phyloP scores from a whole-genome alignment of 1,139 yeast species.

The Blastobotrys serpentis region DNA sequence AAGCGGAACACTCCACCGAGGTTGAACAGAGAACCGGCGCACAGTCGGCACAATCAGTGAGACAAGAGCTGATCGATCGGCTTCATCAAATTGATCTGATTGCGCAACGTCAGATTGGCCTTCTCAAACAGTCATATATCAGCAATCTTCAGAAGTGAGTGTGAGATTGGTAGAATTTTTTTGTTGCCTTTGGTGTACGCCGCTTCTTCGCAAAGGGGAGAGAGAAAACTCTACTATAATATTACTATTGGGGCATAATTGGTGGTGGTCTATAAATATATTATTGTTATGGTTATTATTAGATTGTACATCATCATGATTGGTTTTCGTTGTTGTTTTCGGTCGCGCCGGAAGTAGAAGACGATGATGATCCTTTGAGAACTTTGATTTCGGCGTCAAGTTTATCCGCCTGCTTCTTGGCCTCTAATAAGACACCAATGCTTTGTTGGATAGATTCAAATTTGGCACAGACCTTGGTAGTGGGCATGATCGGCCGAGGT shows the following conservation, averaged over 20 bases:
- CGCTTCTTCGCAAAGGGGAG: too few species aligned
- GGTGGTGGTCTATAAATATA: too few species aligned
- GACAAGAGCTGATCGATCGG: background rate
- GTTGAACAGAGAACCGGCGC: background rate
- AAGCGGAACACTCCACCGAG: background rate
- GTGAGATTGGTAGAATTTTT: too few species aligned
- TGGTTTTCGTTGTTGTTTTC: background rate
- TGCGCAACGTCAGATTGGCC: background rate
- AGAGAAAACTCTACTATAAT: too few species aligned
- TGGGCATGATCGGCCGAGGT: slow-evolving; percentile 81
- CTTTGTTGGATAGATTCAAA: slow-evolving; percentile 76
- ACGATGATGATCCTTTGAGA: too few species aligned
- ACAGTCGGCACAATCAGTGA: background rate
- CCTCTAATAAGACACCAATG: slow-evolving; percentile 71
- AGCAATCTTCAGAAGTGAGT: background rate
- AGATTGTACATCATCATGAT: background rate
- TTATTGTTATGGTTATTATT: too few species aligned
- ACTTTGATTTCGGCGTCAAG: slow-evolving; percentile 74
- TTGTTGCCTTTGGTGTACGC: too few species aligned
- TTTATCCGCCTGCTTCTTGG: slow-evolving; percentile 85
- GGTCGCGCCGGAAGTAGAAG: too few species aligned
- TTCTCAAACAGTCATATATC: background rate
- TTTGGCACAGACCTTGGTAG: slow-evolving; percentile 72
- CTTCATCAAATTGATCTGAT: background rate
- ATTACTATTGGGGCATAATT: too few species aligned